Evolutionary conservation across 1,139 yeast genomes (phyloP), one percentile per base, ranked within the genome.

Genomic region (Hansenula sp.): DNA sequence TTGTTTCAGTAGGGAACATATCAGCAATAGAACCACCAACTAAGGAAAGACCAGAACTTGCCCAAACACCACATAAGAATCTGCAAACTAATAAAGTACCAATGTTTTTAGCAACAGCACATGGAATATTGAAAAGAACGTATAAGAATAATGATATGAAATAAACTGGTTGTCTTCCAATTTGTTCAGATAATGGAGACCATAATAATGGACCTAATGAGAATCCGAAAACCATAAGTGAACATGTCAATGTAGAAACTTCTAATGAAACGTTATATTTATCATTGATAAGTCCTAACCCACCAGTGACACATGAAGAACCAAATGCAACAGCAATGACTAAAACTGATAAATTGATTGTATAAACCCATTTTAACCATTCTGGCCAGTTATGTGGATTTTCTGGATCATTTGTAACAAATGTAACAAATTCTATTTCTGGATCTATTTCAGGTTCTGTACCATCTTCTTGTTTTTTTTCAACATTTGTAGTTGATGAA

Each of bases 11-110:
- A 42, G 84, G 84, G 70, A 80, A 79, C 68, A 89, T 75, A 65
- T 89, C 97, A 39, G 94, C 94, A 47, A 89, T 76, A 34, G 95
- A 82, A 37, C 95, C 96, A 59, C 95, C 96, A 40, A 88, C 96
- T 41, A 86, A 73, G 38, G 92, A 82, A 40, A 89, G 71, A 25
- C 94, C 96, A 13, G 95, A 84, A 34, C 92, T 74, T 1, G 95
- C 71, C 62, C 82, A 87, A 26, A 88, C 90, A 52, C 97, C 97
- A 60, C 92, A 83, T 27, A 89, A 65, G 64, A 89, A 88, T 44
- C 97, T 74, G 60, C 90, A 83, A 18, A 76, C 90, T 48, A 89
- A 66, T 18, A 88, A 69, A 10, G 90, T 82, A 34, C 89, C 94
- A 48, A 88, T 83, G 59, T 86, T 88, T 35, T 85, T 86, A 29